phyloP scores from a whole-genome alignment of 768 basidiomycete genomes.

The Crepidotus variabilis region DNA sequence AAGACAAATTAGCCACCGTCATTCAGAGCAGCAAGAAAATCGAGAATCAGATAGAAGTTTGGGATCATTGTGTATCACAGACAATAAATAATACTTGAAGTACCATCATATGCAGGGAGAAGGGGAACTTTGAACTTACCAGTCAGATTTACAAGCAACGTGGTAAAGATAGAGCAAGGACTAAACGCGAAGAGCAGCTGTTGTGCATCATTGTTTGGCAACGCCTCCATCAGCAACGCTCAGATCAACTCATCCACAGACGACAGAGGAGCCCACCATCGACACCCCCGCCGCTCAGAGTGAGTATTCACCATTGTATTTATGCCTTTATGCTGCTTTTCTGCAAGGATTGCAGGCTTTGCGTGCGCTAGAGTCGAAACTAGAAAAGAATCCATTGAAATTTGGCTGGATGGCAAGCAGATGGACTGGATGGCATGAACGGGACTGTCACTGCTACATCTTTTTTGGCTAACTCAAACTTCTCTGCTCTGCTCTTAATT shows the following conservation, averaged over 20 bases:
- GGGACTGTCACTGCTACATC: too few species aligned
- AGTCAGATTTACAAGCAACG: slow-evolving; percentile 10
- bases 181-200: background rate
- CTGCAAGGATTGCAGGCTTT: slow-evolving; percentile 12
- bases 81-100: slow-evolving; percentile 64
- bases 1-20: background rate
- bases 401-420: too few species aligned
- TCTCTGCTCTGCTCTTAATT: too few species aligned
- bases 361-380: slow-evolving; percentile 2
- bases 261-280: slow-evolving; percentile 31
- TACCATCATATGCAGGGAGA: slow-evolving; percentile 43
- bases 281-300: slow-evolving; percentile 56
- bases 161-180: slow-evolving; percentile 1
- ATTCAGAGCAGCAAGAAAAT: background rate
- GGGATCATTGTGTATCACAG: slow-evolving; percentile 56
- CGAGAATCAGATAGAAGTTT: slow-evolving; percentile 43
- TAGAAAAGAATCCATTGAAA: too few species aligned
- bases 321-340: slow-evolving; percentile 12
- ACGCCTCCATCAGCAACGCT: background rate
- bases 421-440: too few species aligned
- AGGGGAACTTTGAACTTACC: slow-evolving; percentile 23
- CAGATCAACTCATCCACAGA: slow-evolving; percentile 4
- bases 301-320: slow-evolving; percentile 40
- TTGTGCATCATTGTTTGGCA: background rate
- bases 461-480: too few species aligned